Conservation (phyloP, 1,284 basidiomycete genomes). For the Cutaneotrichosporon sp. region DNA sequence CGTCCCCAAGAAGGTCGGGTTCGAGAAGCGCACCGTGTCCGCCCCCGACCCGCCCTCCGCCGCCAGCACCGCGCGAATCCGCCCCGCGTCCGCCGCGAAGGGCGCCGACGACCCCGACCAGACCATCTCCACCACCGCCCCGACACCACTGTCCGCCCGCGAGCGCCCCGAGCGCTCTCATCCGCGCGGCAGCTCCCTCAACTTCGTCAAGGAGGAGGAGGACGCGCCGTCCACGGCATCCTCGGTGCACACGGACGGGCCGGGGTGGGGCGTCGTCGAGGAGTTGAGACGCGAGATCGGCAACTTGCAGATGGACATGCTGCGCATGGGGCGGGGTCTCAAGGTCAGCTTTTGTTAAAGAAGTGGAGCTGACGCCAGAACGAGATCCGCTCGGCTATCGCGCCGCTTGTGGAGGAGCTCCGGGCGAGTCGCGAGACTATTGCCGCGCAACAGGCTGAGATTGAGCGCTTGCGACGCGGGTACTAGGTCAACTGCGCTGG, state of each 20-base stretch:
- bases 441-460: slow-evolving; percentile 36
- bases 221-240: neutral
- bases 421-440: slow-evolving; percentile 30
- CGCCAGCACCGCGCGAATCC: slow-evolving; percentile 15
- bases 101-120: neutral
- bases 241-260: neutral
- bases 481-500: slow-evolving; percentile 20
- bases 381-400: slow-evolving; percentile 34
- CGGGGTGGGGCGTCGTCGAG: slow-evolving; percentile 21
- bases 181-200: neutral
- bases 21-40: slow-evolving; percentile 7
- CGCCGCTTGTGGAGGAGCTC: slow-evolving; percentile 33
- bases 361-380: slow-evolving; percentile 26
- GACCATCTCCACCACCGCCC: slow-evolving; percentile 2
- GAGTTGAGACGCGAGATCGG: slow-evolving; percentile 33
- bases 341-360: slow-evolving; percentile 26
- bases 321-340: slow-evolving; percentile 36
- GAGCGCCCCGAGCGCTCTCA: neutral
- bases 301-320: slow-evolving; percentile 40
- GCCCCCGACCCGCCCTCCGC: neutral
- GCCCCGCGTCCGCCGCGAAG: neutral
- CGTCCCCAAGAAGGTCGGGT: slow-evolving; percentile 6
- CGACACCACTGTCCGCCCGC: neutral
- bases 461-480: slow-evolving; percentile 36
- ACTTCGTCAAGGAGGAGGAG: slow-evolving; percentile 3